phyloP scores from a whole-genome alignment of 2,329 filamentous ascomycete species.

The Lecanicillium sp. region DNA sequence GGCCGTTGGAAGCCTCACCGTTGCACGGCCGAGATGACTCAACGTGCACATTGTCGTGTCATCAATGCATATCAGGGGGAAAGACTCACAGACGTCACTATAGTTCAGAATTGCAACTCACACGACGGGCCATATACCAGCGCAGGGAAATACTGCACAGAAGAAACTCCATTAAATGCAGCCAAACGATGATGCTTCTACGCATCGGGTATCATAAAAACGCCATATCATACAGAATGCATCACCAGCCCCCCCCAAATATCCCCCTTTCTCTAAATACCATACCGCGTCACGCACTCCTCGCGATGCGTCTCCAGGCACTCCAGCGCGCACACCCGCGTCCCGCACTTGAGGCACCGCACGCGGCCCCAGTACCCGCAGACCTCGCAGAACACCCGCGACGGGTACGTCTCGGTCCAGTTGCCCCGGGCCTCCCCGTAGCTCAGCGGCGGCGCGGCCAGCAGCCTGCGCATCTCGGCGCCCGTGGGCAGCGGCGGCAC shows the following conservation, averaged over 20 bases:
- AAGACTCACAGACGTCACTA: too few species aligned
- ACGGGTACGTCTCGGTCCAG: conserved; percentile 46
- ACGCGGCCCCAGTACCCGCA: conserved; percentile 79
- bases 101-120: too few species aligned
- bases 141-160: too few species aligned
- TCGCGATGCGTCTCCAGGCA: conserved; percentile 68
- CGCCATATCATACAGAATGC: background rate
- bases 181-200: background rate
- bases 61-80: too few species aligned
- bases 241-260: background rate
- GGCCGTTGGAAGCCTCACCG: too few species aligned
- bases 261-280: conserved; percentile 28
- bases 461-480: conserved; percentile 57
- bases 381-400: conserved; percentile 66
- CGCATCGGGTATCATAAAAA: conserved; percentile 9
- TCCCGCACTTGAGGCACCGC: conserved; percentile 72
- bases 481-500: conserved; percentile 54
- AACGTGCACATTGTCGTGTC: too few species aligned
- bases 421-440: conserved; percentile 58
- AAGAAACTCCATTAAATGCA: too few species aligned
- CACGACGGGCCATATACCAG: too few species aligned
- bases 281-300: conserved; percentile 63
- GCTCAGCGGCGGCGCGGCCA: conserved; percentile 58
- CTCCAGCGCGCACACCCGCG: conserved; percentile 68
- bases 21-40: too few species aligned